Percentiles rank a stretch among this genome's conserved stretches.
These are phyloP conservation scores for Thyridium curvatum DNA, from an alignment of 2,329 filamentous ascomycete genomes.

Conservation along the genomic window DNA sequence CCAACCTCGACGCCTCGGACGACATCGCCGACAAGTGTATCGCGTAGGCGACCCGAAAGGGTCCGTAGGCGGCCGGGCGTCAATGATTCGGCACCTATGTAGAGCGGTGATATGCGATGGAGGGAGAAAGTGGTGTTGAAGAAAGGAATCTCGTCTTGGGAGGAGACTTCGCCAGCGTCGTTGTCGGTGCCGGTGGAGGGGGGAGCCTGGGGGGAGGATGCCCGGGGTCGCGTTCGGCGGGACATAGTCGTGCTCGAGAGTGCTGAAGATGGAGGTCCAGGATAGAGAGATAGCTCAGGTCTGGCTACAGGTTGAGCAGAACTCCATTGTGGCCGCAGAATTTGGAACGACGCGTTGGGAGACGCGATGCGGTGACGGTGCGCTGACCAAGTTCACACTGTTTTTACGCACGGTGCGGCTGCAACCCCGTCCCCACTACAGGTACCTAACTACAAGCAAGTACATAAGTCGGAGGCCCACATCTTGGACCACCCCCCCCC, in stretches of 20 bases:
- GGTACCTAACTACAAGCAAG: too few relatives aligned
- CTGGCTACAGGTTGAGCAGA: too few relatives aligned
- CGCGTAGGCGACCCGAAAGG: slow-evolving; percentile 43
- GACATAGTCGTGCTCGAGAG: background rate
- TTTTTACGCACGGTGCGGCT: too few relatives aligned
- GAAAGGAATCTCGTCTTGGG: slow-evolving; percentile 30
- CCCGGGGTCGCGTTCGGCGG: background rate
- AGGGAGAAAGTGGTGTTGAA: slow-evolving; percentile 55
- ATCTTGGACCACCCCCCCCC: too few relatives aligned
- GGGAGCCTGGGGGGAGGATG: background rate
- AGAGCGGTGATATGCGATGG: slow-evolving; percentile 48
- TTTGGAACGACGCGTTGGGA: too few relatives aligned
- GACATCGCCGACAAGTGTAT: slow-evolving; percentile 50
- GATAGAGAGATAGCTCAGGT: too few relatives aligned
- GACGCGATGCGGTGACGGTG: too few relatives aligned
- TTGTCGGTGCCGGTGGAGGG: slow-evolving; percentile 1
- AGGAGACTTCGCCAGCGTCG: slow-evolving; percentile 15
- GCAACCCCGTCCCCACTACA: too few relatives aligned
- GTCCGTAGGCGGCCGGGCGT: slow-evolving; percentile 28
- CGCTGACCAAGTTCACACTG: too few relatives aligned
- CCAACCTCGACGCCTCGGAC: slow-evolving; percentile 54
- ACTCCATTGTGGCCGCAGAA: too few relatives aligned
- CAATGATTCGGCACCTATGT: slow-evolving; percentile 34
- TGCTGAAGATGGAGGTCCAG: too few relatives aligned
- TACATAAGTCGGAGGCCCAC: too few relatives aligned